phyloP scores from a whole-genome alignment of 805 yeast genomes.

The Lipomyces sp. region DNA sequence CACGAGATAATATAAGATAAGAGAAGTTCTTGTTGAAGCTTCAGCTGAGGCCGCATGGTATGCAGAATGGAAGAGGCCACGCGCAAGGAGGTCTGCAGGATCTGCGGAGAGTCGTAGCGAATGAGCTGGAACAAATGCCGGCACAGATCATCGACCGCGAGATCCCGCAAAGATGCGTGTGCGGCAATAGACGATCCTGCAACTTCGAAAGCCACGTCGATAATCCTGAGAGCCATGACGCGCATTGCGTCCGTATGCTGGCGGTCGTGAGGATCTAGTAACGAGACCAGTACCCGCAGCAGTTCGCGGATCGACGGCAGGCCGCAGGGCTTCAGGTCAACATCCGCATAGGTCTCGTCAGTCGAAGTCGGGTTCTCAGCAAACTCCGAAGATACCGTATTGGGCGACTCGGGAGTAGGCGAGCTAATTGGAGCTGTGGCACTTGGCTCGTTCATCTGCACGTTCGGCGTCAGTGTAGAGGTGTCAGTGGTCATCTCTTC shows the following conservation, averaged over 20 bases:
- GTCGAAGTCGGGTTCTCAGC: slow-evolving; percentile 9
- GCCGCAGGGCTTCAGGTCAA: slow-evolving; percentile 51
- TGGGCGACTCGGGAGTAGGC: slow-evolving; percentile 17
- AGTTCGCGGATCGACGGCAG: slow-evolving; percentile 73
- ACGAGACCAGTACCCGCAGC: slow-evolving; percentile 68
- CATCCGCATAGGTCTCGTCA: slow-evolving; percentile 19
- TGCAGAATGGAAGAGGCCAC: slow-evolving; percentile 69
- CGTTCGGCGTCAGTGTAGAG: slow-evolving; percentile 48
- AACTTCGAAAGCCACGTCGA: slow-evolving; percentile 77
- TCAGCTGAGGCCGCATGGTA: slow-evolving; percentile 61
- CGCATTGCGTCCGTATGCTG: slow-evolving; percentile 86
- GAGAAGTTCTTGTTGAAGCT: slow-evolving; percentile 70
- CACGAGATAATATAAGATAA: slow-evolving; percentile 41
- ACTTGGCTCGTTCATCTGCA: slow-evolving; percentile 53
- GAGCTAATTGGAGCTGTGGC: slow-evolving; percentile 17
- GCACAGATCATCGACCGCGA: slow-evolving; percentile 77
- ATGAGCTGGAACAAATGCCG: slow-evolving; percentile 79
- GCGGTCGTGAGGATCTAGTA: slow-evolving; percentile 77
- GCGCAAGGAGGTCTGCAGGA: slow-evolving; percentile 72
- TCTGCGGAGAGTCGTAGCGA: slow-evolving; percentile 66
- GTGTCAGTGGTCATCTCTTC: slow-evolving; percentile 39
- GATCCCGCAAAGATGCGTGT: slow-evolving; percentile 62
- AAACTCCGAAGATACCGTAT: slow-evolving; percentile 14
- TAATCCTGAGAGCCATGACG: slow-evolving; percentile 71
- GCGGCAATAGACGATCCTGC: slow-evolving; percentile 60